Evolutionary conservation across 148 eudicot genomes (phyloP).

Genomic region (Chenopodium suecicum): DNA sequence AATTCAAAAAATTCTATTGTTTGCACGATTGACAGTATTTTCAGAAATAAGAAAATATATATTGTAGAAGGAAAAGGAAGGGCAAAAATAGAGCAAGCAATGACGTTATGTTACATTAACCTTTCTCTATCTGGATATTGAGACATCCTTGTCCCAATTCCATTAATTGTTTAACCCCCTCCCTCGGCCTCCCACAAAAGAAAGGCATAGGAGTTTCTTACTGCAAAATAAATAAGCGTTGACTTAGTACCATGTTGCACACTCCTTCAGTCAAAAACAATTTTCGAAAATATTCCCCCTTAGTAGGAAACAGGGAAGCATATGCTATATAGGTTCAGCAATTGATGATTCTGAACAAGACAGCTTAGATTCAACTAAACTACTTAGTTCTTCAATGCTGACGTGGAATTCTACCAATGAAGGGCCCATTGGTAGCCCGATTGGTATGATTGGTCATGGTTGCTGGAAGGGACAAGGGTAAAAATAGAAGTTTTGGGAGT

Average conservation of each 20-base stretch:
- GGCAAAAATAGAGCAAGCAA: neutral
- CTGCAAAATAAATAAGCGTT: neutral
- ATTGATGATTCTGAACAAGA: neutral
- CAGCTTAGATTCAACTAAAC: neutral
- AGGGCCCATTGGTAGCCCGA: neutral
- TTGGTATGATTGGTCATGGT: neutral
- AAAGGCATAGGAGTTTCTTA: neutral
- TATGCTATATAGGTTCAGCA: neutral
- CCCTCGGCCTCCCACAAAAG: constrained; percentile 4
- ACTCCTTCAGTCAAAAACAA: neutral
- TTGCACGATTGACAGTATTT: neutral
- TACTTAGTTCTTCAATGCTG: neutral
- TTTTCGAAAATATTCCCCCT: neutral
- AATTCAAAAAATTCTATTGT: neutral
- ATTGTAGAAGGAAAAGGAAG: constrained; percentile 4
- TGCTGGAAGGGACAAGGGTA: too few species aligned
- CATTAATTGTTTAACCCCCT: neutral
- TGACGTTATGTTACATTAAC: neutral
- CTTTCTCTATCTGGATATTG: neutral
- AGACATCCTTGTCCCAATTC: neutral
- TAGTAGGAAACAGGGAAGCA: neutral
- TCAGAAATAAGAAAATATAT: neutral
- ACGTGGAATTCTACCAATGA: neutral
- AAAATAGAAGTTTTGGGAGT: too few species aligned
- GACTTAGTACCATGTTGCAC: neutral